Percentiles rank a stretch among this genome's conserved stretches.
These are phyloP conservation scores for Athelia psychrophila DNA, from an alignment of 1,284 basidiomycete species.

Conservation along the genomic window DNA sequence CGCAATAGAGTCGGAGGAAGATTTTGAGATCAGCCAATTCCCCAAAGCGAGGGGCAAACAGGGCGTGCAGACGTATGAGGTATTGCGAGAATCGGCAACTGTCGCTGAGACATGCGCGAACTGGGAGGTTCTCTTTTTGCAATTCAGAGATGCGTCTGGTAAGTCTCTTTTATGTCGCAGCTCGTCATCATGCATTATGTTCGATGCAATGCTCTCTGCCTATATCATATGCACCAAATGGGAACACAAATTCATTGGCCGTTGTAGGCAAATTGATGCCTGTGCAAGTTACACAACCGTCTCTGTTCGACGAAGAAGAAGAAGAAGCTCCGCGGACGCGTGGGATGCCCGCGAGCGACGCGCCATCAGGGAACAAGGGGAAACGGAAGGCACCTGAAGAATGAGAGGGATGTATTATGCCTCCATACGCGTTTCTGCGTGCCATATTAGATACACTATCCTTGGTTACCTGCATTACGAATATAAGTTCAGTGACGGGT, in stretches of 20 bases:
- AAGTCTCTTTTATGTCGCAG: slow-evolving; percentile 17
- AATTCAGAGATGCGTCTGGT: slow-evolving; percentile 62
- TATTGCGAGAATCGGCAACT: slow-evolving; percentile 39
- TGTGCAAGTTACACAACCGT: slow-evolving; percentile 39
- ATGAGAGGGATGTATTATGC: background rate
- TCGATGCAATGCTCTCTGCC: slow-evolving; percentile 9
- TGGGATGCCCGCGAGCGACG: slow-evolving; percentile 10
- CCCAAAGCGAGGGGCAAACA: slow-evolving; percentile 47
- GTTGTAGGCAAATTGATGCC: slow-evolving; percentile 38
- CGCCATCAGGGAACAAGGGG: slow-evolving; percentile 32
- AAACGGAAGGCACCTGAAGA: slow-evolving; percentile 43
- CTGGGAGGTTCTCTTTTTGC: slow-evolving; percentile 67
- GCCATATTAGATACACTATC: slow-evolving; percentile 17
- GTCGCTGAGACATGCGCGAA: slow-evolving; percentile 51
- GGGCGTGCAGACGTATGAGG: slow-evolving; percentile 48
- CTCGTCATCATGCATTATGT: slow-evolving; percentile 1
- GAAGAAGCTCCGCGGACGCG: slow-evolving; percentile 27
- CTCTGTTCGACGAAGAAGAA: slow-evolving; percentile 42
- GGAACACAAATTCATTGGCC: slow-evolving; percentile 10
- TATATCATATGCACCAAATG: background rate
- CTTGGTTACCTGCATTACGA: slow-evolving; percentile 2
- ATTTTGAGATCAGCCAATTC: slow-evolving; percentile 64
- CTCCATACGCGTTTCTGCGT: background rate
- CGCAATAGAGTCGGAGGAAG: slow-evolving; percentile 36
- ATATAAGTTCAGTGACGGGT: too few species aligned